A percentile compares a stretch with the other conserved stretches of the same genome.
Conservation (phyloP, 495 filamentous ascomycete genomes). For the Pyrenula massariospora region DNA sequence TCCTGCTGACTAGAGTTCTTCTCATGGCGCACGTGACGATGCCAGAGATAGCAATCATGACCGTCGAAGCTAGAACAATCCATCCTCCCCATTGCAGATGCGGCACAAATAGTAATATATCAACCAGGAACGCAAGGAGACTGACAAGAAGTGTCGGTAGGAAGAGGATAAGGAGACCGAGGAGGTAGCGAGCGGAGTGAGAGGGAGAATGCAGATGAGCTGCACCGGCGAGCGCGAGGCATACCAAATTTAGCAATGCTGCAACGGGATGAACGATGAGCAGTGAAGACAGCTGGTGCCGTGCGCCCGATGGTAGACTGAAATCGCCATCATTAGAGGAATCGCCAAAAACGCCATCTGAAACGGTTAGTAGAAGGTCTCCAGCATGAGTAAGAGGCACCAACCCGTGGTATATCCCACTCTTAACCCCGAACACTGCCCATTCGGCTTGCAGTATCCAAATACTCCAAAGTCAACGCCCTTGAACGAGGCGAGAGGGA, state of each 20-base stretch:
- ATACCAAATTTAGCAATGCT: conserved; percentile 72
- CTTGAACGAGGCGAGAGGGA: conserved; percentile 67
- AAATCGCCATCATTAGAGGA: conserved; percentile 43
- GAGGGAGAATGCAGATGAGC: conserved; percentile 84
- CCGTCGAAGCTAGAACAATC: conserved; percentile 83
- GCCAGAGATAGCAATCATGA: conserved; percentile 70
- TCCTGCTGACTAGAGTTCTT: conserved; percentile 80
- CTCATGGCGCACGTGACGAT: conserved; percentile 96
- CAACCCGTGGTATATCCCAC: conserved; percentile 81
- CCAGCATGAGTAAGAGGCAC: conserved; percentile 20
- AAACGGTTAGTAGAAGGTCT: conserved; percentile 6
- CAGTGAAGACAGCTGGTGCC: conserved; percentile 79
- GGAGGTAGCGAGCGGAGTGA: conserved; percentile 84
- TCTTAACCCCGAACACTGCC: conserved; percentile 59
- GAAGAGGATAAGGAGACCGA: conserved; percentile 72
- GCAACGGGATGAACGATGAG: conserved; percentile 90
- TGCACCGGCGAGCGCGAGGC: conserved; percentile 63
- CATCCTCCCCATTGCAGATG: conserved; percentile 92
- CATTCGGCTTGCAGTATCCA: conserved; percentile 61
- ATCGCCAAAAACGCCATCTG: conserved; percentile 30
- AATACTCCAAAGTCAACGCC: conserved; percentile 85
- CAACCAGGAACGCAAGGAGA: conserved; percentile 81
- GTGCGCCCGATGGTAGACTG: conserved; percentile 59
- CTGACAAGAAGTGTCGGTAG: conserved; percentile 76
- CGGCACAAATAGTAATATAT: conserved; percentile 92